Conservation (phyloP, 2,329 filamentous ascomycete genomes). For the Phyllachora maydis region DNA sequence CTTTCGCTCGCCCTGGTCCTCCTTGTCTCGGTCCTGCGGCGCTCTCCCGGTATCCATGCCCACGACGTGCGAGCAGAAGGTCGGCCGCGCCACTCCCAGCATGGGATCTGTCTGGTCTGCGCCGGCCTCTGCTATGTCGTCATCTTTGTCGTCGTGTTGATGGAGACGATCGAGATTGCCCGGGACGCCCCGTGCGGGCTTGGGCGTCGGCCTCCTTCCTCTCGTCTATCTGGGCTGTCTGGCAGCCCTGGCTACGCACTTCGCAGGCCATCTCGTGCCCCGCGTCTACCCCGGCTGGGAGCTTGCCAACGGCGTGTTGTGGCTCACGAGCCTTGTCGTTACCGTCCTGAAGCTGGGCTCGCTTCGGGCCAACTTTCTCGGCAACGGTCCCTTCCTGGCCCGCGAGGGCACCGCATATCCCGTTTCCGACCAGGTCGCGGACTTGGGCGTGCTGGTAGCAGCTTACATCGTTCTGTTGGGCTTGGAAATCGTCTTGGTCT, state of each 20-base stretch:
- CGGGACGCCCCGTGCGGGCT: slow-evolving; percentile 4
- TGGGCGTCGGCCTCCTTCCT: slow-evolving; percentile 6
- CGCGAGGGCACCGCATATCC: slow-evolving; percentile 5
- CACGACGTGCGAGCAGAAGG: too few species aligned
- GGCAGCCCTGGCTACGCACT: slow-evolving; percentile 2
- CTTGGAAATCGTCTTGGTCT: slow-evolving; percentile 1
- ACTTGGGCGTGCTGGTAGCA: slow-evolving; percentile 6
- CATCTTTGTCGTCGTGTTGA: slow-evolving; percentile 6
- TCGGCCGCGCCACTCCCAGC: slow-evolving; percentile 2
- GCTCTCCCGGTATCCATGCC: too few species aligned
- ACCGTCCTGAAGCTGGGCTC: slow-evolving; percentile 7
- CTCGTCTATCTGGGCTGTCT: slow-evolving; percentile 7
- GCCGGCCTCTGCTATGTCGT: slow-evolving; percentile 7
- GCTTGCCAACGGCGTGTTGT: slow-evolving; percentile 6
- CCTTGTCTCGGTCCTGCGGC: slow-evolving; percentile 5
- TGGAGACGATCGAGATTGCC: slow-evolving; percentile 8
- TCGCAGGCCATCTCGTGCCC: slow-evolving; percentile 6
- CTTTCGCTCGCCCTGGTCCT: slow-evolving; percentile 4
- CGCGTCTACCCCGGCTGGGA: too few species aligned
- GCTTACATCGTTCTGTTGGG: slow-evolving; percentile 6
- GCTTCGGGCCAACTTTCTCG: too few species aligned
- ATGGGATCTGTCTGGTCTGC: slow-evolving; percentile 5
- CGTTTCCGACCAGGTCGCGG: slow-evolving; percentile 7
- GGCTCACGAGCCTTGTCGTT: slow-evolving; percentile 6
- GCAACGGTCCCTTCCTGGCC: too few species aligned